Percentiles rank a stretch among this genome's conserved stretches.
Conservation (phyloP, 1,284 basidiomycete genomes). For the Veloboletus limbatus region DNA sequence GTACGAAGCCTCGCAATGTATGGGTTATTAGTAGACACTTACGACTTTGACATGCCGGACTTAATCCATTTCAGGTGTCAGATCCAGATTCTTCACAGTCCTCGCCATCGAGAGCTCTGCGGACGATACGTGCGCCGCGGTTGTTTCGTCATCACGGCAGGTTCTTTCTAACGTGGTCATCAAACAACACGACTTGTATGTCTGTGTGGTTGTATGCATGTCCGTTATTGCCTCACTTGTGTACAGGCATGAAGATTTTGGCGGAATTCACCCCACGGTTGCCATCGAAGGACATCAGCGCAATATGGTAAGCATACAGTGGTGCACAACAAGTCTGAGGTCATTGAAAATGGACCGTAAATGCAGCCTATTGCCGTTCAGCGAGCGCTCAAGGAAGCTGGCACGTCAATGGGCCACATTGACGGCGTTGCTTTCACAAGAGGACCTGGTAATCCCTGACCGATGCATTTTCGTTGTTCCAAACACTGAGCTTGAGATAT, state of each 20-base stretch:
- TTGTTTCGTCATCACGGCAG: constrained; percentile 64
- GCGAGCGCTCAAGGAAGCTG: constrained; percentile 64
- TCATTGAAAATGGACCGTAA: not conserved
- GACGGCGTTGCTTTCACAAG: constrained; percentile 90
- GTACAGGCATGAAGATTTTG: constrained; percentile 60
- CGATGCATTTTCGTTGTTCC: not conserved
- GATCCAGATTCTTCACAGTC: constrained; percentile 51
- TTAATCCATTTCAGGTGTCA: not conserved
- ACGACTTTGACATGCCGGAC: not conserved
- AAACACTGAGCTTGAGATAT: not conserved
- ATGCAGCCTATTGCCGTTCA: constrained; percentile 71
- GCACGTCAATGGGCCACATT: constrained; percentile 57
- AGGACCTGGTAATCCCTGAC: constrained; percentile 65
- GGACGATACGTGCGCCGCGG: constrained; percentile 86
- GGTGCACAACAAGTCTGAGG: rapidly evolving
- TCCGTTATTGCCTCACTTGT: not conserved
- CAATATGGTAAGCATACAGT: constrained; percentile 48
- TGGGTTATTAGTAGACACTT: not conserved
- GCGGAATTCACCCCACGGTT: constrained; percentile 81
- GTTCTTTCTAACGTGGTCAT: constrained; percentile 83
- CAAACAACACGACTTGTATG: constrained; percentile 69
- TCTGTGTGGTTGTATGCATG: not conserved
- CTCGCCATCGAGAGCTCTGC: constrained; percentile 84
- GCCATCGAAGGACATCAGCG: constrained; percentile 75
- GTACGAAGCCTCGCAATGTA: not conserved